Evolutionary conservation across 257 asterid species (phyloP), one percentile per base, ranked within the genome.

Genomic region (Osmanthus fragrans): DNA sequence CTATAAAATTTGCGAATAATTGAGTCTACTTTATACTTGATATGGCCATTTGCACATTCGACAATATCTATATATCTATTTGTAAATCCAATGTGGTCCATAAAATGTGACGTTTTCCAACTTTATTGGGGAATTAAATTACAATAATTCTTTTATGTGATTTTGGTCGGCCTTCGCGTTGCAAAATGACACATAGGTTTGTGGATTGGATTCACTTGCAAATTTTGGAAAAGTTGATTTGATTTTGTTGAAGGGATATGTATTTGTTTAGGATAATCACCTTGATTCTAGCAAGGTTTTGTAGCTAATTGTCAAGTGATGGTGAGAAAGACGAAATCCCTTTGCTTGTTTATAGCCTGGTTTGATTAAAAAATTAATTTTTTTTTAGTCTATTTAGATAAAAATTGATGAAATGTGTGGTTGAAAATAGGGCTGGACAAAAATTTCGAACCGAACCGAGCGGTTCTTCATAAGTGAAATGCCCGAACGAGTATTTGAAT

Each of bases 1-100:
- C 88, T 78, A 77, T 42, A 34, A 42, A 63, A 32, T 73, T 36
- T 60, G 37, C 75, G 29, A 80, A 81, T 81, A 70, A 82, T 85
- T 77, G 81, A 71, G 78, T 74, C 70, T 54, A 73, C 85, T 73
- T 76, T 77, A 56, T 45, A 71, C 79, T 80, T 80, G 77, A 71
- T 73, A 81, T 68, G 68, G 32, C 49, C 19, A n/a, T 72, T 70
- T 65, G 10, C 65, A 71, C 16, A 49, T 71, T 70, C 60, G 68
- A 51, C 81, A 15, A 21, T 12, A 36, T 63, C 78, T 66, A 63
- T 75, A 71, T 71, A 19, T 49, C 32, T 29, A 15, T 56, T 25
- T 45, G 65, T 30, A 36, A 72, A 74, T 82, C 36, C 29, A 15
- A 51, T 4, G 86, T 75, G 84, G 80, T 84, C 84, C 77, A 77